Evolutionary conservation across 345 rosid genomes (phyloP).

Genomic region (Ricinus communis): DNA sequence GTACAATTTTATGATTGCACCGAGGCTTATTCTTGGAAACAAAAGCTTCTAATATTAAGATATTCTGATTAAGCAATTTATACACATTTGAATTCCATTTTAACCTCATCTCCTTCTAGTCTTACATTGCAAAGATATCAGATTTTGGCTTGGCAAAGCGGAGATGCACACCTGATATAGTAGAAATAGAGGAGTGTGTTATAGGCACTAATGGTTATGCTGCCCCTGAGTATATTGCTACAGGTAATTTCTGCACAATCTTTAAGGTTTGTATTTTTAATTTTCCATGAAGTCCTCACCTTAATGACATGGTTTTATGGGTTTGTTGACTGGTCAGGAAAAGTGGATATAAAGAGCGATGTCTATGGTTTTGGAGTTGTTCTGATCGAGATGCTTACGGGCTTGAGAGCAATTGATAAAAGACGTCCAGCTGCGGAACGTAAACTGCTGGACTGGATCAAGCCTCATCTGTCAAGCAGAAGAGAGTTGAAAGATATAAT

Average conservation of each 20-base stretch:
- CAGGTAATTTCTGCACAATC: not conserved
- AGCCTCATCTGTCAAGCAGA: not conserved
- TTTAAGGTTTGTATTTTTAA: no score
- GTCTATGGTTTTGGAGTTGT: not conserved
- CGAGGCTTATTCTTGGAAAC: no score
- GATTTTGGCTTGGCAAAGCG: slow-evolving; percentile 13
- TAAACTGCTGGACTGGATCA: not conserved
- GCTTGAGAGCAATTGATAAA: not conserved
- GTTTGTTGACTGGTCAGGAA: not conserved
- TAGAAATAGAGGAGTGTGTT: not conserved
- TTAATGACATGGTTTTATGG: not conserved
- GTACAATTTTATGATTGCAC: no score
- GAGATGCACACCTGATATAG: not conserved
- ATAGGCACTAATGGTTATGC: slow-evolving; percentile 1
- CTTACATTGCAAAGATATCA: not conserved
- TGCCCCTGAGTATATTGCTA: not conserved
- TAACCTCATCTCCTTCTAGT: no score
- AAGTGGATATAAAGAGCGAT: not conserved
- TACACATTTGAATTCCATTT: no score
- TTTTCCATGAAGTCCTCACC: no score
- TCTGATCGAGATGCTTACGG: not conserved
- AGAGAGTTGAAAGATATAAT: not conserved
- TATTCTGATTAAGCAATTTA: no score
- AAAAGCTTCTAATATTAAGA: no score
- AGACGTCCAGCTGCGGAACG: not conserved